These are phyloP conservation scores for Fragaria ananassa DNA, from an alignment of 306 rosid genomes.

Conservation along the genomic window DNA sequence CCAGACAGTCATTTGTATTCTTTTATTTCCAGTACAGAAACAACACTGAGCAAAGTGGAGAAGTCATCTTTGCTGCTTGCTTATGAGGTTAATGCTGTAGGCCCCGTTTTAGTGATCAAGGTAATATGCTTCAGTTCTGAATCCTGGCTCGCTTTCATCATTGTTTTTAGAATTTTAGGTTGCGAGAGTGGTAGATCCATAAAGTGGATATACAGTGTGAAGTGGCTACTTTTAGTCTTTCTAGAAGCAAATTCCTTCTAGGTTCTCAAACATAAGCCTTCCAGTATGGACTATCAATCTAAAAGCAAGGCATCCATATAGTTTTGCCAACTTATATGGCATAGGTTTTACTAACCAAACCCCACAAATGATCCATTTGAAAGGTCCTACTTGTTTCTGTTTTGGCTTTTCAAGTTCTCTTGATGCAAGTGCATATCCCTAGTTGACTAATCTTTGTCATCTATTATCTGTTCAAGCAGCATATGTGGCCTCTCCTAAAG, in stretches of 20 bases:
- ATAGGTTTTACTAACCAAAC: neutral
- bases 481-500: conserved; percentile 93
- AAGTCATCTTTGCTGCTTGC: conserved; percentile 76
- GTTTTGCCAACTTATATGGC: neutral
- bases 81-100: conserved; percentile 85
- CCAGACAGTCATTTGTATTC: conserved; percentile 20
- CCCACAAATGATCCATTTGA: neutral
- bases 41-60: conserved; percentile 76
- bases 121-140: conserved; percentile 31
- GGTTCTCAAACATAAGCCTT: neutral
- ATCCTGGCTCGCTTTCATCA: neutral
- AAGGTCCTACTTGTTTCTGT: neutral
- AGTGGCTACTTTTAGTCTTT: neutral
- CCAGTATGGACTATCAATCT: neutral
- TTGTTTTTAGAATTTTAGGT: neutral
- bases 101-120: conserved; percentile 91
- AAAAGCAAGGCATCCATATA: neutral
- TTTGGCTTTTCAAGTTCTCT: neutral
- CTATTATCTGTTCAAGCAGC: conserved; percentile 46
- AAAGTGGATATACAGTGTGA: neutral
- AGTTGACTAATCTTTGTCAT: neutral
- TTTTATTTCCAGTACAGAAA: conserved; percentile 59
- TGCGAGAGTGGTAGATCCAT: neutral
- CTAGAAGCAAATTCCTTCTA: neutral
- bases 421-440: neutral